Evolutionary conservation across 1,284 basidiomycete species (phyloP), one percentile per base, ranked within the genome.

Genomic region (Athelia psychrophila): DNA sequence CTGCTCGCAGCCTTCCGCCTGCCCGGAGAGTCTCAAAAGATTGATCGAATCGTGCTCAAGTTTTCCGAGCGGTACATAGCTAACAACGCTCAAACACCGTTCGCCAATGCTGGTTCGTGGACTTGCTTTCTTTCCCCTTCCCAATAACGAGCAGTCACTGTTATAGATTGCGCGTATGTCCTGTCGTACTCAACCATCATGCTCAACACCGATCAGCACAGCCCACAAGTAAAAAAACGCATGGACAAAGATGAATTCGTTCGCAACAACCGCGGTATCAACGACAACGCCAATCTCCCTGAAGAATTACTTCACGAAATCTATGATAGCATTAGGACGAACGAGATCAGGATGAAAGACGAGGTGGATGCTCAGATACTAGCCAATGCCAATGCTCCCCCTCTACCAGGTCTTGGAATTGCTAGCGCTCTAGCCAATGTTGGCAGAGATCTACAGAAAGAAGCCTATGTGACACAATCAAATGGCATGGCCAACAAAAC

Each of bases 31-130:
- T 77, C 93, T 1, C 95, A 98, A 70, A 98, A 98, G 75, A 98
- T 98, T 60, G 95, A 98, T 78, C 85, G 95, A n/a, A 98, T 86
- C 72, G 95, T 98, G 93, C 82, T 98, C 53, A 98, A 98, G 69
- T 98, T 97, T 64, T 95, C 95, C 3, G 95, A 97, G 64, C 81
- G 94, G 20, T 98, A 94, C 66, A 92, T 96, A 58, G 91, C 87
- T 33, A 86, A 87, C 52, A 97, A 98, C 66, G 71, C 84, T 0
- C 80, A 86, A 57, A 89, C 88, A 1, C 76, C 82, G 4, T 98
- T 98, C 63, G 90, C 91, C 52, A 90, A 89, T 62, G 89, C 88
- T 57, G 88, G 88, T 88, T 56, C 53, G 80, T 67, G 15, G 3
- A 30, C n/a, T 23, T 16, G 23, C 2, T 4, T 33, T 20, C 52